A percentile compares a stretch with the other conserved stretches of the same genome.
phyloP scores from a whole-genome alignment of 768 basidiomycete genomes.

The Lactarius hatsudake region DNA sequence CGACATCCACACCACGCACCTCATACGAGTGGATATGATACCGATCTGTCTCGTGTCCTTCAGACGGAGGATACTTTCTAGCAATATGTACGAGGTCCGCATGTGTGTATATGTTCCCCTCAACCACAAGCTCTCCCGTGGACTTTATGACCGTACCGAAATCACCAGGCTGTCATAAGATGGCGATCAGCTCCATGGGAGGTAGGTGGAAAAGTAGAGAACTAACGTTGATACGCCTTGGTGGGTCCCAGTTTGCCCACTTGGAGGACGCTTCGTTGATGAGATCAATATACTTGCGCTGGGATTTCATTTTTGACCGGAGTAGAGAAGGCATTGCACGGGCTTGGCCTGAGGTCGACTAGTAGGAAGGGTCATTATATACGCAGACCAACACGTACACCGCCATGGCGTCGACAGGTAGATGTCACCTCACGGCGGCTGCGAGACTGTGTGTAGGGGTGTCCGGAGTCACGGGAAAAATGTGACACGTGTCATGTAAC shows the following conservation, averaged over 20 bases:
- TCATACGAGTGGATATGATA: slow-evolving; percentile 17
- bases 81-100: neutral
- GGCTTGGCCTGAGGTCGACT: no score
- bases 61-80: neutral
- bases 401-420: neutral
- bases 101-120: slow-evolving; percentile 20
- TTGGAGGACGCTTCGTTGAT: slow-evolving; percentile 7
- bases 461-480: neutral
- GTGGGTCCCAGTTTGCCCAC: slow-evolving; percentile 20
- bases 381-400: neutral
- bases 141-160: slow-evolving; percentile 10
- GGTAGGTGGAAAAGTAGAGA: neutral
- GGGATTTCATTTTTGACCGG: neutral
- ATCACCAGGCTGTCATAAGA: slow-evolving; percentile 15
- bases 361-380: neutral
- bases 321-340: slow-evolving; percentile 2
- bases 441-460: neutral
- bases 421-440: neutral
- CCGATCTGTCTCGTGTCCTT: neutral
- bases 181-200: neutral
- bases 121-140: slow-evolving; percentile 6
- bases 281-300: slow-evolving; percentile 20
- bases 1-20: neutral
- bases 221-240: neutral
- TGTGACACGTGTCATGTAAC: neutral